Percentiles rank a stretch among this genome's conserved stretches.
These are phyloP conservation scores for Cyberlindnera nakhonratchasimensis DNA, from an alignment of 805 yeast species.

Conservation along the genomic window DNA sequence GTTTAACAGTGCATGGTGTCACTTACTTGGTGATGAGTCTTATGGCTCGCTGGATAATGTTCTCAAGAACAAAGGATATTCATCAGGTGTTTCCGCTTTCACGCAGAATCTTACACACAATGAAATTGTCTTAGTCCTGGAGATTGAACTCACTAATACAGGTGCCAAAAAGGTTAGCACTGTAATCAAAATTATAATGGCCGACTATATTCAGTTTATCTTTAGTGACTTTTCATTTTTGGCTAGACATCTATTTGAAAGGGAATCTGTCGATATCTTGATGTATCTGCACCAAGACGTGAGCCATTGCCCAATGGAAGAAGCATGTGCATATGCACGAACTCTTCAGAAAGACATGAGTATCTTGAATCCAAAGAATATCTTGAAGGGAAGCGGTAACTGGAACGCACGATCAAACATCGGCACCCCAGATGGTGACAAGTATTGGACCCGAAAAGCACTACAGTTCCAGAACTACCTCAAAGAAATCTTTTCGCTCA, in stretches of 20 bases:
- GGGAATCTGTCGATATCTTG: constrained; percentile 43
- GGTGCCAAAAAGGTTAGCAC: constrained; percentile 39
- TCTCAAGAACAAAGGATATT: constrained; percentile 33
- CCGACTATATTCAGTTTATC: constrained; percentile 18
- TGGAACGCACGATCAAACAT: constrained; percentile 18
- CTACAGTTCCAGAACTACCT: constrained; percentile 34
- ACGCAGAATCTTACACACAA: constrained; percentile 36
- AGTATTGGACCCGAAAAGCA: constrained; percentile 45
- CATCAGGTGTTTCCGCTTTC: constrained; percentile 41
- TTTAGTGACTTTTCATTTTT: constrained; percentile 26
- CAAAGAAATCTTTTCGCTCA: constrained; percentile 23
- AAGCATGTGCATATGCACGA: constrained; percentile 41
- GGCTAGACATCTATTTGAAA: constrained; percentile 44
- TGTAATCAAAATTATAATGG: constrained; percentile 36
- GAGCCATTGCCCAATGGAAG: constrained; percentile 42
- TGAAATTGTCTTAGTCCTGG: constrained; percentile 44
- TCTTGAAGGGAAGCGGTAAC: constrained; percentile 40
- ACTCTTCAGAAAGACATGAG: constrained; percentile 37
- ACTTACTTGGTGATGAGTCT: constrained; percentile 62
- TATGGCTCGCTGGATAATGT: constrained; percentile 43
- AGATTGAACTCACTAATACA: constrained; percentile 42
- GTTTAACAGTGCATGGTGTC: constrained; percentile 47
- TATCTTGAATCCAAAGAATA: constrained; percentile 33
- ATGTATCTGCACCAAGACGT: constrained; percentile 42
- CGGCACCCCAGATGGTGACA: constrained; percentile 32